Base-by-base conservation (phyloP, 2,329 filamentous ascomycete genomes). In the Paecilomyces formosus region DNA sequence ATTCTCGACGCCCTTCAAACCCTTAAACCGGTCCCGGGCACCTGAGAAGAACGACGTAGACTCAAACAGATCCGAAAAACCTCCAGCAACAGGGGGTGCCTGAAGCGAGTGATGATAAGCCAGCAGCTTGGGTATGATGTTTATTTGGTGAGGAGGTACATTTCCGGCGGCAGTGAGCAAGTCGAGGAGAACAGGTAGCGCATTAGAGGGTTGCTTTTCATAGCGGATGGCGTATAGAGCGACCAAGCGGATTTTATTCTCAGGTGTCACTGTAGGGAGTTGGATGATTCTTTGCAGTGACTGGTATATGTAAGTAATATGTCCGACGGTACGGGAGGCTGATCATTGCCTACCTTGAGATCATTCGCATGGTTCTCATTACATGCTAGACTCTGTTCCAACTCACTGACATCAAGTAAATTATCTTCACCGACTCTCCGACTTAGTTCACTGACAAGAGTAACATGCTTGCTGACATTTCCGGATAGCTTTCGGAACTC, bases 391-490 rank as follows among this genome's bases (percentile, higher is more conserved):
- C 92, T 97, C 74, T 99, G 94, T 76, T 99, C 94, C 53, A 97
- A 81, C 78, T 99, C 94, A 74, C 92, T 96, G 58, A 97, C 92
- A 73, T 99, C 94, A n/a, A 99, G 81, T 45, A 99, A 76, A 65
- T 86, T 91, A 66, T 97, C 90, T 45, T 88, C 85, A 6, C 88
- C 89, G 13, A 99, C 92, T 58, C 90, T 85, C 58, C 93, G 84
- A 72, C 92, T 97, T 49, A 99, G 81, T 71, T 99, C 95, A 0
- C 92, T 92, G 22, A 99, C 94, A 22, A 99, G 79, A 0, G 94
- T 96, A 58, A 99, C 95, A 71, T 99, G 94, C 72, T 99, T 99
- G 77, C 92, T 97, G 57, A 99, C 94, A 66, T 99, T 99, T 39
- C 94, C 92, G 1, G 94, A 97, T 1, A 99, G 84, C 69, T 97